Percentiles rank a stretch among this genome's conserved stretches.
phyloP scores from a whole-genome alignment of 495 filamentous ascomycete species.

The Neurospora terricola region DNA sequence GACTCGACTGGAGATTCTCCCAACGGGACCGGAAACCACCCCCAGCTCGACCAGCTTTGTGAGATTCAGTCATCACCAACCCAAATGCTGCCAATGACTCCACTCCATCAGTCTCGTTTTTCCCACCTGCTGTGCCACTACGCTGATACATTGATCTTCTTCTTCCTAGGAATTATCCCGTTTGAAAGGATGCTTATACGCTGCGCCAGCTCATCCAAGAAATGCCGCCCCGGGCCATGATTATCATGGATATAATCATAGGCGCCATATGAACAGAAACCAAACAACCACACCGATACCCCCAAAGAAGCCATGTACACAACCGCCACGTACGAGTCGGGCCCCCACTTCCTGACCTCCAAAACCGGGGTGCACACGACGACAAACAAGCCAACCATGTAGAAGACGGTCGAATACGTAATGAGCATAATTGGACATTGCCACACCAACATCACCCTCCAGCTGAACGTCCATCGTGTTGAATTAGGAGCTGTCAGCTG shows the following conservation, averaged over 20 bases:
- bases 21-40: too few relatives aligned
- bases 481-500: too few relatives aligned
- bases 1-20: too few relatives aligned
- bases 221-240: too few relatives aligned
- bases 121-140: too few relatives aligned
- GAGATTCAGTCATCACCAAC: too few relatives aligned
- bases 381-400: background rate
- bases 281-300: background rate
- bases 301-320: background rate
- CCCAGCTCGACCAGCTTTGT: too few relatives aligned
- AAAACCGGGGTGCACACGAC: constrained; percentile 5
- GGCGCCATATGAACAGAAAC: background rate
- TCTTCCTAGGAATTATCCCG: background rate
- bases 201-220: too few relatives aligned
- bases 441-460: background rate
- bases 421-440: constrained; percentile 7
- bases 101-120: too few relatives aligned
- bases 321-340: background rate
- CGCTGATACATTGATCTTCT: too few relatives aligned
- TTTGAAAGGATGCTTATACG: background rate
- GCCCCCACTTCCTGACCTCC: background rate
- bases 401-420: constrained; percentile 1
- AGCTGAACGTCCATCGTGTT: too few relatives aligned
- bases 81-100: too few relatives aligned
- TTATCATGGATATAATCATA: background rate